These are phyloP conservation scores for Myxozyma kluyveri DNA, from an alignment of 805 yeast genomes.

Conservation along the genomic window DNA sequence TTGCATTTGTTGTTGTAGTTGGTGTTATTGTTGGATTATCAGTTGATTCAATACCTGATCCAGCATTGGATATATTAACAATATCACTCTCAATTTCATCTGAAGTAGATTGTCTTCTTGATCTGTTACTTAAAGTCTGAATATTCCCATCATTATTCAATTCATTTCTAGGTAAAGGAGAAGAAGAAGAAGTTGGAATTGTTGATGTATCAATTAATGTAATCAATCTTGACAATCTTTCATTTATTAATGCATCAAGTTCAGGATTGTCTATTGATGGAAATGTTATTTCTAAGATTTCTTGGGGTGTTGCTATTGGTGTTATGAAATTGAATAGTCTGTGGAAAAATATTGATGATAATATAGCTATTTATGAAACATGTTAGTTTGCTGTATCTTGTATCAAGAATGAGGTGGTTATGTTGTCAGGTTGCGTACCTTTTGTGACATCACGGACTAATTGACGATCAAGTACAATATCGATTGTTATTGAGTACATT, in stretches of 20 bases:
- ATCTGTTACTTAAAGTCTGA: neutral
- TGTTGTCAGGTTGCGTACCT: too few relatives aligned
- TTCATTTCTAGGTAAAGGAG: neutral
- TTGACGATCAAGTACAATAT: conserved; percentile 21
- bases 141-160: too few relatives aligned
- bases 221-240: conserved; percentile 38
- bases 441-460: conserved; percentile 22
- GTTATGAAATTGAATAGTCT: conserved; percentile 63
- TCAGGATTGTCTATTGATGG: conserved; percentile 51
- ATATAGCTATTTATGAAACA: conserved; percentile 46
- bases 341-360: conserved; percentile 67
- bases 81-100: neutral
- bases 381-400: neutral
- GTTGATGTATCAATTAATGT: conserved; percentile 29
- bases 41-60: neutral
- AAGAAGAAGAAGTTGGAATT: conserved; percentile 8
- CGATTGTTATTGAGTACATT: conserved; percentile 20
- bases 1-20: too few relatives aligned
- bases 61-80: neutral
- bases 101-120: neutral
- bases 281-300: conserved; percentile 58
- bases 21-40: neutral
- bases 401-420: neutral
- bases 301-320: conserved; percentile 48
- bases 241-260: conserved; percentile 47